Percentiles rank a stretch among this genome's conserved stretches.
These are phyloP conservation scores for Trichomonascaceae sp. DNA, from an alignment of 1,139 yeast species.

Conservation along the genomic window DNA sequence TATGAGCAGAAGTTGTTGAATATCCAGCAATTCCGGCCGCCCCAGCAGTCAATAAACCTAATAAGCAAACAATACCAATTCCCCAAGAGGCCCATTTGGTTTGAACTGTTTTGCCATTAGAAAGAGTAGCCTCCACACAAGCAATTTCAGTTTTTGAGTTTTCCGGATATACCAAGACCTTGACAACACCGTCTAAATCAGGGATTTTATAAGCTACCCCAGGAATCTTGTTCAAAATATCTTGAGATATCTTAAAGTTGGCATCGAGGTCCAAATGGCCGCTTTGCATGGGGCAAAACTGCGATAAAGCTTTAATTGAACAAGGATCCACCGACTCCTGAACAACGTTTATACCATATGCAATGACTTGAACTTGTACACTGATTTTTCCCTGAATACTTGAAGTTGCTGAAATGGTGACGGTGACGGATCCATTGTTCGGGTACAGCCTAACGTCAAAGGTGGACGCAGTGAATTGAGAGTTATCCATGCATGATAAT, in stretches of 20 bases:
- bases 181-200: conserved; percentile 86
- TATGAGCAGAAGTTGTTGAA: conserved; percentile 90
- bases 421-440: conserved; percentile 51
- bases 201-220: conserved; percentile 85
- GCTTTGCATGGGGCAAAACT: conserved; percentile 76
- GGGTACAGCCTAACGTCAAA: conserved; percentile 76
- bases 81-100: conserved; percentile 97
- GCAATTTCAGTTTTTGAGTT: conserved; percentile 54
- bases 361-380: conserved; percentile 62
- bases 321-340: conserved; percentile 58
- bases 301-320: conserved; percentile 37
- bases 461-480: conserved; percentile 80
- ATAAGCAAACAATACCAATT: conserved; percentile 83
- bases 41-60: conserved; percentile 84
- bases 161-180: conserved; percentile 53
- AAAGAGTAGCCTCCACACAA: conserved; percentile 82
- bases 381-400: conserved; percentile 68
- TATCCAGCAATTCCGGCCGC: conserved; percentile 83
- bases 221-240: conserved; percentile 54
- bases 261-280: conserved; percentile 78
- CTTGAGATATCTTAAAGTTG: conserved; percentile 36
- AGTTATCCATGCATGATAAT: conserved; percentile 86
- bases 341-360: conserved; percentile 75
- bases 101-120: conserved; percentile 91
- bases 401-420: conserved; percentile 73